Evolutionary conservation across 345 rosid genomes (phyloP), one percentile per base, ranked within the genome.

Genomic region (Moringa oleifera): DNA sequence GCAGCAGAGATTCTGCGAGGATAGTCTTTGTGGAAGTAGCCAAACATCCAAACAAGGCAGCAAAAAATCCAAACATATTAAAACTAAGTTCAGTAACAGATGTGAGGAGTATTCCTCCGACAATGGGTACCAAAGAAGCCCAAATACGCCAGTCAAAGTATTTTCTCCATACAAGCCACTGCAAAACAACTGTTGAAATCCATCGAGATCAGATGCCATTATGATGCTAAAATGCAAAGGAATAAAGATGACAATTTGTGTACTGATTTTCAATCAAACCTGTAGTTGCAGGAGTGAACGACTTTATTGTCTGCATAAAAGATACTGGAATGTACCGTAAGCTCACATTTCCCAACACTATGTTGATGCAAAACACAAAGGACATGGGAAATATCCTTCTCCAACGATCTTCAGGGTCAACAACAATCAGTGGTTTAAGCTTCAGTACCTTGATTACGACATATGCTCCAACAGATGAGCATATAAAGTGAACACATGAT

Each of bases 11-110:
- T 60, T 94, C 99, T 6, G 99, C 99, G 18, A 94, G 89, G 71
- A 94, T 94, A 16, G 99, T 94, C 84, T 94, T 94, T n/a, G 97
- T 94, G 23, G 99, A 94, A 81, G 99, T 94, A 68, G 99, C 99
- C 65, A 94, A 80, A 75, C 99, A 94, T 51, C 99, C 99, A 83
- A 94, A 81, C 68, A 94, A 52, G 33, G 99, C 99, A 66, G 99
- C 99, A 81, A 87, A 88, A 77, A 94, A 94, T 58, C 99, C 99
- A 64, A 94, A 74, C 84, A 86, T 84, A 74, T 94, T 94, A 65
- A 94, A 94, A 72, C 96, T 94, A 69, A 94, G 91, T 73, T 90
- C 99, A 18, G 99, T 94, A 23, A 90, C 55, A 59, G 99, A 94
- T 18, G 99, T 91, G 54, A 94, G 85, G 55, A 94, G 95, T 72